These are phyloP conservation scores for Filobasidium uniguttulatum DNA, from an alignment of 1,284 basidiomycete genomes.

Conservation along the genomic window DNA sequence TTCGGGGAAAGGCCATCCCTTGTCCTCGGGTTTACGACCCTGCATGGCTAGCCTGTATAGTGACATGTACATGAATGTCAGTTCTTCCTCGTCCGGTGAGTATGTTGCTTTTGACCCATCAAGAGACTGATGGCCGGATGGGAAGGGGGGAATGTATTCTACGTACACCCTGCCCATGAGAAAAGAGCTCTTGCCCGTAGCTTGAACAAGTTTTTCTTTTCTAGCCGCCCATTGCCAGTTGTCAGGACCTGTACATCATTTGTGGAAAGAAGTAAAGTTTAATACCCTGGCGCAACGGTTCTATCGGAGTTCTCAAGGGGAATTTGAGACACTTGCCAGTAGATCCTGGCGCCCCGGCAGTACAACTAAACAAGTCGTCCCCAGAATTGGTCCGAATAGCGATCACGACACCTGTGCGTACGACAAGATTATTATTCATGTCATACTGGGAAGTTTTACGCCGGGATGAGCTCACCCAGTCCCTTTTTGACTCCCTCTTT, in stretches of 20 bases:
- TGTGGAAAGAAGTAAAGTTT: background rate
- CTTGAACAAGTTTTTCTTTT: conserved; percentile 32
- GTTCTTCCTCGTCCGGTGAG: background rate
- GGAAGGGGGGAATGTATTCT: background rate
- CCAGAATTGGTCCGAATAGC: conserved; percentile 29
- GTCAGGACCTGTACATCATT: conserved; percentile 6
- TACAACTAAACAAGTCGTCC: conserved; percentile 27
- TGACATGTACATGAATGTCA: background rate
- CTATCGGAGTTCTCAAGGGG: no score
- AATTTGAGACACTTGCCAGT: conserved; percentile 21
- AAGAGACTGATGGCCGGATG: background rate
- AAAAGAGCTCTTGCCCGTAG: conserved; percentile 26
- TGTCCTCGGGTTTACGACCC: conserved; percentile 21
- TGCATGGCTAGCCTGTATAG: conserved; percentile 17
- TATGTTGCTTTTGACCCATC: no score
- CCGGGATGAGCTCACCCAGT: background rate
- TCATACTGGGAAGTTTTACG: background rate
- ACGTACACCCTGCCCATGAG: conserved; percentile 28
- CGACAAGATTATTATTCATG: background rate
- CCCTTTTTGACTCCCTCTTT: conserved; percentile 7
- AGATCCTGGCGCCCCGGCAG: conserved; percentile 24
- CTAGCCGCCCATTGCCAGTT: conserved; percentile 26
- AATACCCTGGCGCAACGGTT: background rate
- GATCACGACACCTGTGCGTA: conserved; percentile 25
- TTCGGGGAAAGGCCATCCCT: conserved; percentile 25